phyloP scores from a whole-genome alignment of 192 early-diverging fungal species.

The Ramicandelaber brevisporus region DNA sequence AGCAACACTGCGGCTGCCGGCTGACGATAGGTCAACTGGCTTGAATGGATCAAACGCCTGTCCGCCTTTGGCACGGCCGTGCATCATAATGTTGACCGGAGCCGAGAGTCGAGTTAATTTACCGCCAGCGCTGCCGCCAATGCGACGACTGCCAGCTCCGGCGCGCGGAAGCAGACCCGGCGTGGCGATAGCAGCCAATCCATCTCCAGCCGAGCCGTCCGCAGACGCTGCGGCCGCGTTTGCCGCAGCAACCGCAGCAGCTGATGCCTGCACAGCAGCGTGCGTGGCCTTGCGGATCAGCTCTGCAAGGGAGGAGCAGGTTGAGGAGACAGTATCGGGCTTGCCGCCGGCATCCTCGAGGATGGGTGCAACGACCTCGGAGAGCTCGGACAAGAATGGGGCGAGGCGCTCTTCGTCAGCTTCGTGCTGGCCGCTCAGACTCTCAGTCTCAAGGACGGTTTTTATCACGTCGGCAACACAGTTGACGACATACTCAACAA shows the following conservation, averaged over 20 bases:
- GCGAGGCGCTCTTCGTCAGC: slow-evolving; percentile 13
- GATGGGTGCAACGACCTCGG: slow-evolving; percentile 35
- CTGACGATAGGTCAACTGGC: slow-evolving; percentile 34
- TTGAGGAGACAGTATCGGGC: slow-evolving; percentile 25
- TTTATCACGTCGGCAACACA: slow-evolving; percentile 29
- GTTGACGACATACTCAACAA: slow-evolving; percentile 53
- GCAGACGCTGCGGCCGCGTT: too few species aligned
- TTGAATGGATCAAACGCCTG: slow-evolving; percentile 12
- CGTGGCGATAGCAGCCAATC: not conserved
- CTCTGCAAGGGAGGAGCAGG: slow-evolving; percentile 42
- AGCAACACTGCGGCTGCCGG: slow-evolving; percentile 33
- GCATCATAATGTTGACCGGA: slow-evolving; percentile 36
- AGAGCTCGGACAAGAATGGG: slow-evolving; percentile 20
- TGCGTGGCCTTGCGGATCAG: slow-evolving; percentile 20
- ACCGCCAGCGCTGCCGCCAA: slow-evolving; percentile 5
- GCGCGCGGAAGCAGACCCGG: not conserved
- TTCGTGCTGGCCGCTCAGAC: slow-evolving; percentile 4
- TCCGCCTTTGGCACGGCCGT: slow-evolving; percentile 42
- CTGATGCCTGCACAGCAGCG: slow-evolving; percentile 7
- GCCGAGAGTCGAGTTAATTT: slow-evolving; percentile 11
- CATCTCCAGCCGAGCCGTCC: too few species aligned
- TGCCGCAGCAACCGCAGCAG: too few species aligned
- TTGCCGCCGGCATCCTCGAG: slow-evolving; percentile 40
- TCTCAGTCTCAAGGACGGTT: slow-evolving; percentile 4
- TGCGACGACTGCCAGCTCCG: too few species aligned